phyloP scores from a whole-genome alignment of 257 asterid species.

The Parsonsia alboflavescens region DNA sequence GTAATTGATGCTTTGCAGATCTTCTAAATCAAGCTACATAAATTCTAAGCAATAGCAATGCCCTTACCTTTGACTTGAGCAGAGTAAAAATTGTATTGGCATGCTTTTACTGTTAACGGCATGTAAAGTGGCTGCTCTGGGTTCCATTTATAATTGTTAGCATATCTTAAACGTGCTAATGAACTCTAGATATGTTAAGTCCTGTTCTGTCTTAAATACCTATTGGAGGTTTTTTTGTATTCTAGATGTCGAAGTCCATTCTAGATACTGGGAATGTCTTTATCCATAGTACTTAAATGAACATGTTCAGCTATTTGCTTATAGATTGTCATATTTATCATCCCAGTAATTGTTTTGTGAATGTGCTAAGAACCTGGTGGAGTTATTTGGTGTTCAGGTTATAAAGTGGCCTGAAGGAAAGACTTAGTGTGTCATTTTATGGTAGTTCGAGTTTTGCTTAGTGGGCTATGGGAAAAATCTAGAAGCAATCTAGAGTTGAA shows the following conservation, averaged over 20 bases:
- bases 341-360: background rate
- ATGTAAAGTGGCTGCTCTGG: background rate
- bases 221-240: background rate
- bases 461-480: background rate
- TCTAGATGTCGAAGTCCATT: too few relatives aligned
- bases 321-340: background rate
- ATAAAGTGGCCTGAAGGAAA: background rate
- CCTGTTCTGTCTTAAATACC: background rate
- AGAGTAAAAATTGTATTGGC: background rate
- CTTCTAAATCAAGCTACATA: background rate
- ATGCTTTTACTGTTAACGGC: background rate
- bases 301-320: background rate
- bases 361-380: background rate
- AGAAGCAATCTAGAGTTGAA: background rate
- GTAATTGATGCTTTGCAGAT: background rate
- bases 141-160: background rate
- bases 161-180: background rate
- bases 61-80: background rate
- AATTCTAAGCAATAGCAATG: background rate
- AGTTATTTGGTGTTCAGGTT: background rate
- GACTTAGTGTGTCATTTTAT: background rate
- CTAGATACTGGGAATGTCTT: background rate
- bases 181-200: background rate
- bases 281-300: background rate
- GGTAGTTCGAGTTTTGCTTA: background rate